Evolutionary conservation across 257 asterid species (phyloP).

Genomic region (Ilex asprella): DNA sequence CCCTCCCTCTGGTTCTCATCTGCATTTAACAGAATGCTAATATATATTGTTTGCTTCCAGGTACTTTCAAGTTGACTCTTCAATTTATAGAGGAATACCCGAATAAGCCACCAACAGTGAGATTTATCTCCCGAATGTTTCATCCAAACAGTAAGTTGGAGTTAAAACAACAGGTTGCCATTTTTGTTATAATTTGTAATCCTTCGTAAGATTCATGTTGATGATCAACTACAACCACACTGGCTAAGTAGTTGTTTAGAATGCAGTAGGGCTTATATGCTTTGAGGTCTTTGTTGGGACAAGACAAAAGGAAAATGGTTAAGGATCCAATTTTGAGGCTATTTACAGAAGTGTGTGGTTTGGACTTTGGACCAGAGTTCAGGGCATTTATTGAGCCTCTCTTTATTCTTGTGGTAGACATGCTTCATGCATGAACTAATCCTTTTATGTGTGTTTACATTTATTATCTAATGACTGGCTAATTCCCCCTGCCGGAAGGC

Average conservation of each 20-base stretch:
- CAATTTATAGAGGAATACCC: slow-evolving; percentile 91
- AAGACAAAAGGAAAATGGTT: neutral
- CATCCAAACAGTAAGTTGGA: slow-evolving; percentile 88
- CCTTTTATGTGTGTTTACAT: too few species aligned
- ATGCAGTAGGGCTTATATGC: neutral
- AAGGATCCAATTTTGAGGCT: neutral
- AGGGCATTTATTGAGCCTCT: neutral
- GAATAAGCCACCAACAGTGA: slow-evolving; percentile 90
- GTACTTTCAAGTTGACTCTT: slow-evolving; percentile 89
- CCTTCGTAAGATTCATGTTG: neutral
- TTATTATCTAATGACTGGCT: too few species aligned
- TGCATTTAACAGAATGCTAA: too few species aligned
- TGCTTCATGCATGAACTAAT: too few species aligned
- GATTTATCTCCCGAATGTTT: slow-evolving; percentile 91
- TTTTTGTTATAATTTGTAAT: neutral
- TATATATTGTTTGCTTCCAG: slow-evolving; percentile 23
- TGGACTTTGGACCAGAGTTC: neutral
- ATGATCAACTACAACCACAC: neutral
- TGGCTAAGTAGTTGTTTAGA: neutral
- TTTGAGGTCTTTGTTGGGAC: neutral
- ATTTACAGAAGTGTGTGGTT: neutral
- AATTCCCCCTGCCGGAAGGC: too few species aligned
- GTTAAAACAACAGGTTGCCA: neutral
- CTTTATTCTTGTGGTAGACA: neutral
- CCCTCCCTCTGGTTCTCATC: too few species aligned